Evolutionary conservation across 495 filamentous ascomycete genomes (phyloP), one percentile per base, ranked within the genome.

Genomic region (Aspergillus olivimuriae): DNA sequence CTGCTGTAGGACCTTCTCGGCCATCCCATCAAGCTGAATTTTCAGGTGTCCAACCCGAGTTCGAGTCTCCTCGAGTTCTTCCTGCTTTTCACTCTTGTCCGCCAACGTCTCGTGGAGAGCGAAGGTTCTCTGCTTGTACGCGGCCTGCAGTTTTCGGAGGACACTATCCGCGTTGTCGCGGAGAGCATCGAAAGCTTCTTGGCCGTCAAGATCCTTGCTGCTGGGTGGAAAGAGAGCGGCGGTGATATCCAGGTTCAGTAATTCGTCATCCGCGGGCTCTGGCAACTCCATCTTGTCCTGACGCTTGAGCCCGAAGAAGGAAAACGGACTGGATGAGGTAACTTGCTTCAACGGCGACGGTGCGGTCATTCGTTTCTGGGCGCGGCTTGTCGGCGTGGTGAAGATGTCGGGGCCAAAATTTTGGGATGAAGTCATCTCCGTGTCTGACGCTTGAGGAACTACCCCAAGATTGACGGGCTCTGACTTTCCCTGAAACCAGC

Each of bases 11-110:
- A 81, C 80, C 50, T 80, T 76, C n/a, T 66, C 71, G 1, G 86
- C 79, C 80, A 91, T 83, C 26, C 77, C 80, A 57, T 89, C 83
- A 5, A 94, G 68, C 61, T 94, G 87, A 40, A 72, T 69, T 61
- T 83, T 86, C 18, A 90, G 68, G 48, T 83, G 75, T 23, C 68
- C 63, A 10, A 77, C 71, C 0, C 85, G 70, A 8, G 83, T 83
- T 34, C 82, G 73, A n/a, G 83, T 77, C 55, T 88, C 86, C 41
- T 86, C 84, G 2, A 83, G 62, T 56, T 91, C 88, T 35, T 92
- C 87, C 5, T 58, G 57, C 55, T 80, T 76, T 9, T 81, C 82
- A 19, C 73, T 75, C 43, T 79, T 73, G 52, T 89, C 86, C 5
- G 75, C 76, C 35, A 72, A 50, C 6, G 78, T 56, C 35, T 85